Conservation (phyloP, 1,139 yeast genomes). For the Kurtzmaniella quercitrusa region DNA sequence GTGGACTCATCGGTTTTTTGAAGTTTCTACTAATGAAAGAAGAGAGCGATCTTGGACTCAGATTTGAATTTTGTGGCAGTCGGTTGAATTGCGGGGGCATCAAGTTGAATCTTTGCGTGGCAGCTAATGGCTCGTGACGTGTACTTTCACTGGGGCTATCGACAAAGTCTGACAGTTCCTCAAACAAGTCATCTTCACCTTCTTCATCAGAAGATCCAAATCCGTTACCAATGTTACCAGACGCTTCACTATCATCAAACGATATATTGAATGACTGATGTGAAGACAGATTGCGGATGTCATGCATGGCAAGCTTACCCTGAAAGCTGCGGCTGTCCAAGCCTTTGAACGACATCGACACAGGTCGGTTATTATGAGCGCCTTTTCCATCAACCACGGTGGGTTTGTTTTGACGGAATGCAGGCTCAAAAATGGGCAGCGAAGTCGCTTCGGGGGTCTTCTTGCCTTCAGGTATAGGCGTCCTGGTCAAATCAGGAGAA, state of each 20-base stretch:
- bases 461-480: not conserved
- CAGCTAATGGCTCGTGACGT: not conserved
- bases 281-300: constrained; percentile 33
- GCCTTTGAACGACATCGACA: constrained; percentile 68
- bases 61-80: constrained; percentile 13
- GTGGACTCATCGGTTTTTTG: constrained; percentile 4
- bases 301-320: constrained; percentile 26
- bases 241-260: constrained; percentile 24
- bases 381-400: constrained; percentile 12
- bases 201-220: constrained; percentile 18
- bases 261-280: constrained; percentile 44
- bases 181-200: constrained; percentile 8
- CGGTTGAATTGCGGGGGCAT: constrained; percentile 6
- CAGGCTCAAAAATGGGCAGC: constrained; percentile 24
- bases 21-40: constrained; percentile 11
- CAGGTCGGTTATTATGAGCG: constrained; percentile 39
- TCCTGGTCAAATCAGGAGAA: not conserved
- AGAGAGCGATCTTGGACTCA: constrained; percentile 31
- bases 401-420: constrained; percentile 12
- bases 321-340: constrained; percentile 55
- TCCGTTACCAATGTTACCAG: constrained; percentile 23
- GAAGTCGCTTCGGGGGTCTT: not conserved
- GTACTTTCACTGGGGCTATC: not conserved
- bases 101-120: constrained; percentile 3
- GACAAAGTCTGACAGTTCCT: not conserved